Evolutionary conservation across 2,329 filamentous ascomycete genomes (phyloP), one percentile per base, ranked within the genome.

Genomic region (Cytospora leucostoma): DNA sequence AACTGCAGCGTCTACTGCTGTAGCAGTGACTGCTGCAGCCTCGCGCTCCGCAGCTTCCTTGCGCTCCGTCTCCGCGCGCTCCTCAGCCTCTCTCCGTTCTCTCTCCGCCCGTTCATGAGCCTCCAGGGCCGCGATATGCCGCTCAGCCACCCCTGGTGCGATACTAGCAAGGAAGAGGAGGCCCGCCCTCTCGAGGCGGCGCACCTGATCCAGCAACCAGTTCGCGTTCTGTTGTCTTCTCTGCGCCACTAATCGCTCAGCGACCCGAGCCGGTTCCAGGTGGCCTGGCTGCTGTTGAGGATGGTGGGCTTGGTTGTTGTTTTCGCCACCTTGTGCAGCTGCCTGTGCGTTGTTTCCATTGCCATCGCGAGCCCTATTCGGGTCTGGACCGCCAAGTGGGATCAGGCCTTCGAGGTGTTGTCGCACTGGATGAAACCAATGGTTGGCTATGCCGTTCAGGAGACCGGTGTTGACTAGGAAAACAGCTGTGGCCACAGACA

Each of bases 121-220:
- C 68, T 86, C 83, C 2, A 86, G 72, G 52, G 83, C 79, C 32
- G 82, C 83, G 65, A 89, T 88, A 66, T 89, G 87, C 56, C 85
- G 77, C 73, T 89, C 87, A 0, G 86, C 86, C 32, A 89, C 81
- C 11, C 87, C 87, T 1, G 87, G 87, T 1, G 86, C 84, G 65
- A 89, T 81, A 70, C 87, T 89, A 21, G 87, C 87, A 27, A 89
- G 75, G 69, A 89, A 89, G 32, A 89, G 76, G 17, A 89, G 79
- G 0, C 83, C 79, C 19, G 85, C 83, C 66, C 87, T 81, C 73
- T 89, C 86, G 7, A 85, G 69, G 12, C 84, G 77, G 62, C 85
- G 78, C 6, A 83, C 73, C 62, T 83, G 81, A 57, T 80, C 73
- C 65, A 80, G 70, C 6, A 85, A 68, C 80, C 83, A 82, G 54